These are phyloP conservation scores for Setomelanomma holmii DNA, from an alignment of 2,329 filamentous ascomycete genomes.

Conservation along the genomic window DNA sequence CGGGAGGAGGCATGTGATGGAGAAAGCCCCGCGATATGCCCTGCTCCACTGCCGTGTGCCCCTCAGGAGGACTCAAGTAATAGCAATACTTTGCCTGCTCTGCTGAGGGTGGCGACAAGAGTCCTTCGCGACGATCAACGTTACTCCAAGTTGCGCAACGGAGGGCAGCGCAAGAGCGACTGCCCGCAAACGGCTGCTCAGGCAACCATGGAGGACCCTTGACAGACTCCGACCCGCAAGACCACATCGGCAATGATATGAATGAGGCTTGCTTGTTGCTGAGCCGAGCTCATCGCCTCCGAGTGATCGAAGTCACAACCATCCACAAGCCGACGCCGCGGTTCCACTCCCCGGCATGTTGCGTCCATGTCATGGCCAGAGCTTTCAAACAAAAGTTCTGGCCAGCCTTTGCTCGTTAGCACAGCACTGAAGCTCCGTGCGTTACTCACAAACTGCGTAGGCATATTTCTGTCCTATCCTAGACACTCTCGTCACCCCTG, in stretches of 20 bases:
- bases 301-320: too few species aligned
- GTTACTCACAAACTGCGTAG: too few species aligned
- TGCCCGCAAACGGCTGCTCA: neutral
- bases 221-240: neutral
- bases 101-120: neutral
- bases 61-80: constrained; percentile 5
- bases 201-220: neutral
- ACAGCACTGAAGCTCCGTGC: too few species aligned
- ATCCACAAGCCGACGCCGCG: too few species aligned
- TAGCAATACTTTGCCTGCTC: neutral
- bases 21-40: constrained; percentile 24
- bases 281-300: too few species aligned
- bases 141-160: neutral
- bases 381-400: too few species aligned
- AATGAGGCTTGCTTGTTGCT: neutral
- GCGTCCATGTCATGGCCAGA: too few species aligned
- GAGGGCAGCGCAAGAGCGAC: neutral
- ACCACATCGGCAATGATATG: neutral
- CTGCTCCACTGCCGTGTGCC: constrained; percentile 12
- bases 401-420: too few species aligned
- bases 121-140: neutral
- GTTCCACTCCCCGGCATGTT: too few species aligned
- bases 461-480: too few species aligned
- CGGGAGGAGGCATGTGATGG: constrained; percentile 2
- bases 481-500: too few species aligned